Evolutionary conservation across 495 filamentous ascomycete genomes (phyloP), one percentile per base, ranked within the genome.

Genomic region (Daldinia decipiens): DNA sequence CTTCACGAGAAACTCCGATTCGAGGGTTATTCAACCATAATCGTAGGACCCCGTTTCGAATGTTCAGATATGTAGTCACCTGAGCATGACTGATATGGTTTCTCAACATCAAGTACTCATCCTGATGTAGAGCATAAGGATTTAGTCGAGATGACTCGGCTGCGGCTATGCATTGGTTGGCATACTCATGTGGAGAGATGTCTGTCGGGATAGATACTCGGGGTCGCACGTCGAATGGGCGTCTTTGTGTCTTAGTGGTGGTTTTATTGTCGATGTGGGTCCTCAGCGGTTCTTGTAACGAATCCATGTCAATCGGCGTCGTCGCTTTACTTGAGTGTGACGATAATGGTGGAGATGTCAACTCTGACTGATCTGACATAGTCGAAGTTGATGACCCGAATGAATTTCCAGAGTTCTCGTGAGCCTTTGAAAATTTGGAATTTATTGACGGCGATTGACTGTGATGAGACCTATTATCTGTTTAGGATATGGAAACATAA

Each of bases 51-150:
- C 94, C 93, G 79, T 99, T 99, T 64, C 95, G 86, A 65, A 99
- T 97, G 79, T 97, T 98, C 32, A 99, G 80, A 78, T 98, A 99
- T n/a, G 91, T 90, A 9, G 95, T 97, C 60, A 98, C 93, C 74
- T 99, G 95, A 34, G 90, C 83, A 71, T 92, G 90, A 76, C 90
- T 96, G 63, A 99, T 88, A 77, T 95, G 88, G 39, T 92, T 83
- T 62, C 91, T 87, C 21, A 99, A 80, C 55, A 93, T 86, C 66
- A 86, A 77, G 77, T 97, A 94, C 76, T 99, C 95, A 61, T 91
- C 88, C n/a, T 83, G 84, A 79, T 98, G 94, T 15, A 99, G 81
- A 15, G 91, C 87, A 79, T 94, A 97, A 5, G 96, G 95, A 68
- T 95, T 93, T 4, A 99, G 84, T 55, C 95, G 87, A 53, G 93